Evolutionary conservation across 1,284 basidiomycete genomes (phyloP), one percentile per base, ranked within the genome.

Genomic region (Ganoderma sinense): DNA sequence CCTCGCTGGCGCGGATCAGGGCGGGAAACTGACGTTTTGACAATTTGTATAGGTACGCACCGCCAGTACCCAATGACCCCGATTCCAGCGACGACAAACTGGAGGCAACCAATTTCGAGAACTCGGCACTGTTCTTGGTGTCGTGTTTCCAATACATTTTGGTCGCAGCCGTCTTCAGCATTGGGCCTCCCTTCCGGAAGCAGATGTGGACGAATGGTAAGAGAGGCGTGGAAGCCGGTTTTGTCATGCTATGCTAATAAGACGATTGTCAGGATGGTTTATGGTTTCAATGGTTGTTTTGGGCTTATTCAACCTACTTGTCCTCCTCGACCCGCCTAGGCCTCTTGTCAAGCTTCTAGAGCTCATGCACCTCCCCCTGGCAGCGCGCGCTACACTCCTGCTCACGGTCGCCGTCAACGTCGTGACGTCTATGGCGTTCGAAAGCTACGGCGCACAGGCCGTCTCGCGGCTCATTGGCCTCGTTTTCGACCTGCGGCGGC

Each of bases 81-180:
- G 83, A 85, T 48, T 83, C 80, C 23, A 86, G 90, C 68, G 90
- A 89, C 64, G 89, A 94, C 79, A 90, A 96, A 77, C 87, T 99
- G 66, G 90, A 97, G 74, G 93, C 95, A n/a, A 89, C 85, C 66
- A 99, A 98, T 80, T 97, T 89, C 75, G 98, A 99, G 81, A 99
- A 99, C 81, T 93, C 97, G 10, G 89, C 89, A 10, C 82, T 99
- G 67, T 99, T 99, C 84, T 83, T 99, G 75, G 87, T 99, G 63
- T 98, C 97, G 3, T 97, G 95, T 73, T 99, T 99, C 89, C 98
- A 99, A 83, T 99, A 99, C 82, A 95, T 99, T 75, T 86, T 99
- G 53, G 95, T 98, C 10, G 97, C 97, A 14, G 97, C 93, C 0
- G 95, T 99, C 0, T 99, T 99, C 84, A 97, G 94, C 79, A 98